Percentiles rank a stretch among this genome's conserved stretches.
Conservation (phyloP, 1,284 basidiomycete species). For the Sanghuangporus weigelae region DNA sequence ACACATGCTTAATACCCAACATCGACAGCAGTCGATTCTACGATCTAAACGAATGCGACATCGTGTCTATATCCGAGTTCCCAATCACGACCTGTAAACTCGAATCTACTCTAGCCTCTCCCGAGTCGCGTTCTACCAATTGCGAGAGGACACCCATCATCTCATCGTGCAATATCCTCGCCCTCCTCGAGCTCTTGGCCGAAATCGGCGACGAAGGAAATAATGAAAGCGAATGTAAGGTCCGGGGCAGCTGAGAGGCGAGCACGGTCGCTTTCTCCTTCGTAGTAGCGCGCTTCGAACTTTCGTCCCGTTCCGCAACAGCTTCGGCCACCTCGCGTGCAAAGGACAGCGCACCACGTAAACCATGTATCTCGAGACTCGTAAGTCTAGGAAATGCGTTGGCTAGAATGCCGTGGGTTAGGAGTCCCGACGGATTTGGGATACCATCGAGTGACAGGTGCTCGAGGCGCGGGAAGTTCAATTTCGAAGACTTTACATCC, state of each 20-base stretch:
- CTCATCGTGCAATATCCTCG: background rate
- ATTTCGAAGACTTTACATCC: background rate
- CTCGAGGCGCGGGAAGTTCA: background rate
- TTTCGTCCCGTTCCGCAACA: background rate
- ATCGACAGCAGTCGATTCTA: background rate
- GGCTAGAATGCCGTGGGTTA: background rate
- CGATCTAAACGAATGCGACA: too few species aligned
- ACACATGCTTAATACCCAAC: too few species aligned
- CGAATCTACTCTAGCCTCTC: background rate
- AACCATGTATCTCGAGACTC: background rate
- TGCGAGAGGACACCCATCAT: background rate
- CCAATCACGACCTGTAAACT: background rate
- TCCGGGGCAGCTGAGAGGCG: background rate
- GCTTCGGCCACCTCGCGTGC: background rate
- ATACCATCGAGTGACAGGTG: background rate
- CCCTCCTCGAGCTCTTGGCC: background rate
- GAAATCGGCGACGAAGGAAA: background rate
- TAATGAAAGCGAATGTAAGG: background rate
- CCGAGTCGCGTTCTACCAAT: background rate
- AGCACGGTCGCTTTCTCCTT: background rate
- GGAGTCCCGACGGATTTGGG: conserved; percentile 2
- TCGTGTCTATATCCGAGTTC: too few species aligned
- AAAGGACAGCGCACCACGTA: background rate
- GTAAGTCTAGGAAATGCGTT: background rate
- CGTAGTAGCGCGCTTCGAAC: background rate